Percentiles rank a stretch among this genome's conserved stretches.
Evolutionary conservation across 192 early-diverging fungal species (phyloP).

Genomic region (Backusella luteola): DNA sequence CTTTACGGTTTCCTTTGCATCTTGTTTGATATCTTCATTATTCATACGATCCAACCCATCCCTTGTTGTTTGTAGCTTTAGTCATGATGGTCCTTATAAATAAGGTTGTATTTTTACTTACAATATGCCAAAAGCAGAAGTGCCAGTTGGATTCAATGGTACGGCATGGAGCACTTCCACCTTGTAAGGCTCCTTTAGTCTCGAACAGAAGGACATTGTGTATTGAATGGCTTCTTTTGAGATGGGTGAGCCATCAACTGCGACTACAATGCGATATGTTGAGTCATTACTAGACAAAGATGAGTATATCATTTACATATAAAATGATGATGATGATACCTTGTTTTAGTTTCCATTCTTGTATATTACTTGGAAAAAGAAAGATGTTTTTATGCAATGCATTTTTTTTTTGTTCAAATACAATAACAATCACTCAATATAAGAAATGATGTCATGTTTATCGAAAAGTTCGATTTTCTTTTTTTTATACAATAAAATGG

Average conservation of each 20-base stretch:
- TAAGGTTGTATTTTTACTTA: neutral
- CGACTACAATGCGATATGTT: slow-evolving; percentile 5
- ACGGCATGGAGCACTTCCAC: neutral
- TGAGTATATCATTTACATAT: neutral
- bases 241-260: neutral
- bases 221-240: slow-evolving; percentile 5
- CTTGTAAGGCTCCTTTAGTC: neutral
- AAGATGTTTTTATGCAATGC: neutral
- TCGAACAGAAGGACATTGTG: neutral
- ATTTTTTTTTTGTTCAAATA: neutral
- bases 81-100: too few relatives aligned
- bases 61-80: neutral
- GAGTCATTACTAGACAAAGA: too few relatives aligned
- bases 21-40: slow-evolving; percentile 7
- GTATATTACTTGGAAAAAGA: neutral
- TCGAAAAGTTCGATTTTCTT: neutral
- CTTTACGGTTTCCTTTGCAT: neutral
- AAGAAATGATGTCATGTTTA: neutral
- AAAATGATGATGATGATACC: neutral
- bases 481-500: neutral
- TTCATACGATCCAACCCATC: slow-evolving; percentile 7
- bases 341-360: neutral
- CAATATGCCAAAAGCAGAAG: neutral
- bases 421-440: neutral
- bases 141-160: neutral